Evolutionary conservation across 192 early-diverging fungal species (phyloP).

Genomic region (Spinellus fusiger): DNA sequence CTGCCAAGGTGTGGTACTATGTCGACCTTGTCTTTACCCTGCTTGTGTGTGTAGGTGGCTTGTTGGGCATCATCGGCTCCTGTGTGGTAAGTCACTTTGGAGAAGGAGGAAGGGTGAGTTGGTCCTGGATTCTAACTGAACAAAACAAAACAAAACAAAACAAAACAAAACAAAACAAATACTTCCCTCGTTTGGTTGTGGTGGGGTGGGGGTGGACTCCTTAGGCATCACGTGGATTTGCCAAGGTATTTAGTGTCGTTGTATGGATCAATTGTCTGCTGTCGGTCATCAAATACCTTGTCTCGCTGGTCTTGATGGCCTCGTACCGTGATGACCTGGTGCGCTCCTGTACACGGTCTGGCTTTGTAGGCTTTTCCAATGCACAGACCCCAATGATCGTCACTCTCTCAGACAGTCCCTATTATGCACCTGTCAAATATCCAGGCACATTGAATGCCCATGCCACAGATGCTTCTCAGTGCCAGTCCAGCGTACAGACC

Average conservation of each 20-base stretch:
- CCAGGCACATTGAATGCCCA: slow-evolving; percentile 25
- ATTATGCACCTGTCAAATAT: slow-evolving; percentile 26
- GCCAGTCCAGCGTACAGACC: slow-evolving; percentile 8
- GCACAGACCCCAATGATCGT: slow-evolving; percentile 12
- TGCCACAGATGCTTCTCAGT: slow-evolving; percentile 6
- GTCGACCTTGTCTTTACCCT: slow-evolving; percentile 22
- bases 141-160: too few relatives aligned
- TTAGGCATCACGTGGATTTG: slow-evolving; percentile 28
- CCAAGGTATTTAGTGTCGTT: slow-evolving; percentile 27
- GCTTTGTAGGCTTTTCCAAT: slow-evolving; percentile 24
- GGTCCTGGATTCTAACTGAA: too few relatives aligned
- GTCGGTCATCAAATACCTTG: slow-evolving; percentile 24
- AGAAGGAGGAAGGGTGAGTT: neutral
- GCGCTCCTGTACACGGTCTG: slow-evolving; percentile 16
- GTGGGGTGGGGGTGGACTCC: neutral
- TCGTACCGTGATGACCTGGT: slow-evolving; percentile 9
- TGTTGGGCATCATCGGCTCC: slow-evolving; percentile 27
- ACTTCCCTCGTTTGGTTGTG: too few relatives aligned
- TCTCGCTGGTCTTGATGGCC: slow-evolving; percentile 24
- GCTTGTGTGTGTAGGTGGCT: slow-evolving; percentile 22
- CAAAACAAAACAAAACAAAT: too few relatives aligned
- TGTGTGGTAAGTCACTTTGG: slow-evolving; percentile 21
- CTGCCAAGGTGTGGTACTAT: slow-evolving; percentile 18
- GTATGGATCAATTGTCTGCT: slow-evolving; percentile 25
- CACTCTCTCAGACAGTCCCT: slow-evolving; percentile 14